phyloP scores from a whole-genome alignment of 805 yeast species.

The Komagataella ulmi region DNA sequence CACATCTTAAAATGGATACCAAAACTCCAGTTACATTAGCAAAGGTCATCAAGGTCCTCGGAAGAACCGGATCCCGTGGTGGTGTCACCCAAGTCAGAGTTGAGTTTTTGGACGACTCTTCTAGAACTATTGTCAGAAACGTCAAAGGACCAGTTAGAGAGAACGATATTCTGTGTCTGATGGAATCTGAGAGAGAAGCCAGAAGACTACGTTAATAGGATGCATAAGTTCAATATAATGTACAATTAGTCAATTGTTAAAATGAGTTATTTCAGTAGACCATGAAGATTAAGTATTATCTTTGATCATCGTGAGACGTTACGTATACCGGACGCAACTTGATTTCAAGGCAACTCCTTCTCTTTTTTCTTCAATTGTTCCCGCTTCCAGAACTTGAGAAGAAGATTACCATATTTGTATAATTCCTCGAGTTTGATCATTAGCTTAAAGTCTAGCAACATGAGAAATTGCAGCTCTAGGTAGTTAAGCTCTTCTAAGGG shows the following conservation, averaged over 20 bases:
- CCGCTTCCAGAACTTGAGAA: conserved; percentile 73
- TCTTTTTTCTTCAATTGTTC: conserved; percentile 32
- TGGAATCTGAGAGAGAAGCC: conserved; percentile 22
- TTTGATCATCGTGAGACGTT: conserved; percentile 1
- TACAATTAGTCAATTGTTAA: neutral
- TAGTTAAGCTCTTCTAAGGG: conserved; percentile 89
- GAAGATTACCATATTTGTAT: conserved; percentile 78
- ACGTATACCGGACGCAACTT: conserved; percentile 14
- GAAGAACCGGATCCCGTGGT: conserved; percentile 22
- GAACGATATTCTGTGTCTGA: conserved; percentile 22
- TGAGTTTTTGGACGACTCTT: conserved; percentile 31
- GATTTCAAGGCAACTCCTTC: neutral
- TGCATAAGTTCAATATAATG: neutral
- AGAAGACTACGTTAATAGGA: conserved; percentile 18
- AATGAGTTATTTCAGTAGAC: neutral
- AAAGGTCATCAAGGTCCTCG: conserved; percentile 20
- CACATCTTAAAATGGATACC: conserved; percentile 11
- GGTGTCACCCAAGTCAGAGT: conserved; percentile 37
- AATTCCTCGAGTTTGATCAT: conserved; percentile 85
- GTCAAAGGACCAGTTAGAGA: conserved; percentile 39
- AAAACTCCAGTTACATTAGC: conserved; percentile 21
- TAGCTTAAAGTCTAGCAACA: conserved; percentile 73
- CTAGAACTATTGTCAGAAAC: conserved; percentile 36
- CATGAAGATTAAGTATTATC: neutral
- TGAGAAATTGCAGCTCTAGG: conserved; percentile 77